Conservation (phyloP, 2,329 filamentous ascomycete species). For the Phaeophleospora eucalypticola region DNA sequence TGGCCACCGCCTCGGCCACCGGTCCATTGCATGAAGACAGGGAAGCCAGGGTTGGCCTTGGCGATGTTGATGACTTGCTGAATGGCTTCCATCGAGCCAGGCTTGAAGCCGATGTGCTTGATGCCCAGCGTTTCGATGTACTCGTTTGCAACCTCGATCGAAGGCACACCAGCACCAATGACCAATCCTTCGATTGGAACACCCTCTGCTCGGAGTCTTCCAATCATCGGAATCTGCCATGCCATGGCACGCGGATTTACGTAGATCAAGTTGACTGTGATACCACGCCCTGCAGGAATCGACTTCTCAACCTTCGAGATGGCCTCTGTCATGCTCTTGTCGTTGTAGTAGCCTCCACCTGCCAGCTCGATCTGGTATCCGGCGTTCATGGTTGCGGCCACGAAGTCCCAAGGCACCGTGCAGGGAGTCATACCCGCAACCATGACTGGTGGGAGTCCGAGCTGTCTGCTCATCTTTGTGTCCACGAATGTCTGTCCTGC, state of each 20-base stretch:
- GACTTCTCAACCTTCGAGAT: slow-evolving; percentile 78
- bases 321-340: slow-evolving; percentile 76
- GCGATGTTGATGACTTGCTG: slow-evolving; percentile 89
- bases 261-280: slow-evolving; percentile 86
- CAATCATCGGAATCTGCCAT: slow-evolving; percentile 86
- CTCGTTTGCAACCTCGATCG: slow-evolving; percentile 86
- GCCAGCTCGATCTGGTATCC: slow-evolving; percentile 92
- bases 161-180: slow-evolving; percentile 89
- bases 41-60: slow-evolving; percentile 88
- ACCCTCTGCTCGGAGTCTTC: slow-evolving; percentile 74
- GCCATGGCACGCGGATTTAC: slow-evolving; percentile 84
- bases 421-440: slow-evolving; percentile 92
- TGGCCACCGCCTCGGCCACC: slow-evolving; percentile 90
- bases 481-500: slow-evolving; percentile 87
- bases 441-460: slow-evolving; percentile 81
- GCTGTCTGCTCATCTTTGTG: slow-evolving; percentile 87
- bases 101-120: slow-evolving; percentile 93
- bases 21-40: slow-evolving; percentile 92
- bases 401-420: slow-evolving; percentile 87
- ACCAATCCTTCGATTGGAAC: slow-evolving; percentile 88
- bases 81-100: slow-evolving; percentile 81
- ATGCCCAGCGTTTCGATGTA: slow-evolving; percentile 90
- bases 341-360: slow-evolving; percentile 84
- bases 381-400: slow-evolving; percentile 87
- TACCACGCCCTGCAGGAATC: slow-evolving; percentile 80